Conservation (phyloP, 768 basidiomycete species). For the Gelatoporia subvermispora region DNA sequence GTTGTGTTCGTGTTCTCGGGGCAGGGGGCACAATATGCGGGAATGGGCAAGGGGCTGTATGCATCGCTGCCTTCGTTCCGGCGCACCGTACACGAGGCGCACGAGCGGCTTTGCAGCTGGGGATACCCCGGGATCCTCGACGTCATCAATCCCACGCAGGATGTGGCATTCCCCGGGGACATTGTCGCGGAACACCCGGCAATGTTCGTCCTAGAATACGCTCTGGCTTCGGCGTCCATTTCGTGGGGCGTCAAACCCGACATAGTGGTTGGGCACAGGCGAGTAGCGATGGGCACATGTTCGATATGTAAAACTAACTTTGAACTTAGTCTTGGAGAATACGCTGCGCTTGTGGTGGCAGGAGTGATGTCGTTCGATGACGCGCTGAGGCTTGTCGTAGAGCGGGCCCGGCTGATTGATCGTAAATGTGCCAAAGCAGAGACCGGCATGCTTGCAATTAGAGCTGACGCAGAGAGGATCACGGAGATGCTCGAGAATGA, state of each 20-base stretch:
- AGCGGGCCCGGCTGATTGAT: conserved; percentile 53
- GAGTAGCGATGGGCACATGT: conserved; percentile 11
- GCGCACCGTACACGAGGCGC: conserved; percentile 52
- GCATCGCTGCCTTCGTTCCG: conserved; percentile 42
- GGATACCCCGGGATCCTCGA: conserved; percentile 48
- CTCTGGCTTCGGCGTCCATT: conserved; percentile 59
- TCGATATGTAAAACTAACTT: not conserved
- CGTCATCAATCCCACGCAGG: conserved; percentile 20
- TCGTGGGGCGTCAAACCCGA: conserved; percentile 60
- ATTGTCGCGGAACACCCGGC: conserved; percentile 48
- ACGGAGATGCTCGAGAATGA: not conserved
- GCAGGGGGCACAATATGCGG: conserved; percentile 62
- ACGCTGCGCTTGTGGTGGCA: conserved; percentile 63
- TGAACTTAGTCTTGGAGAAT: conserved; percentile 66
- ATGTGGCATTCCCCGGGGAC: conserved; percentile 28
- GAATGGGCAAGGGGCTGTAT: conserved; percentile 62
- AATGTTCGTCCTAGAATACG: conserved; percentile 59
- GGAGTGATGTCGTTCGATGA: conserved; percentile 52
- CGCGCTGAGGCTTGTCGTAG: conserved; percentile 53
- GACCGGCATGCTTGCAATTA: conserved; percentile 62
- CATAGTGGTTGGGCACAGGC: conserved; percentile 75
- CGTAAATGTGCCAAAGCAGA: conserved; percentile 36
- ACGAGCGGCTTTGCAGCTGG: conserved; percentile 40
- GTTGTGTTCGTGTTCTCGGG: conserved; percentile 71
- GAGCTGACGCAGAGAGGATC: conserved; percentile 23